phyloP scores from a whole-genome alignment of 2,329 filamentous ascomycete genomes.

The Paramyrothecium sp. region DNA sequence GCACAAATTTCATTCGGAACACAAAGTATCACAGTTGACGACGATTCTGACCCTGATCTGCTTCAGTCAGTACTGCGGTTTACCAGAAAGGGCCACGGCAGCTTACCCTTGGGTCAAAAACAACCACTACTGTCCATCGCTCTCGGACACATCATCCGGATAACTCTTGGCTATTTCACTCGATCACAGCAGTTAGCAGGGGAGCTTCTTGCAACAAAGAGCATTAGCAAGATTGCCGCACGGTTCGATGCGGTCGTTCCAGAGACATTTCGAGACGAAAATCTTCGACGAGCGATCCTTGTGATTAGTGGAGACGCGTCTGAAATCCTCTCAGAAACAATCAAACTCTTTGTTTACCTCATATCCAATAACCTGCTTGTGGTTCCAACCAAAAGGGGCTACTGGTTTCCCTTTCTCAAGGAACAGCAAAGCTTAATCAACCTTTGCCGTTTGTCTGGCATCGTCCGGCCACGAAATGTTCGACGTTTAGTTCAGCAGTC shows the following conservation, averaged over 20 bases:
- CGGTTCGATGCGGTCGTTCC: background rate
- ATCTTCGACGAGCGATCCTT: background rate
- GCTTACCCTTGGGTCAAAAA: background rate
- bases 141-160: background rate
- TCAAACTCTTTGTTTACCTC: background rate
- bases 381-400: background rate
- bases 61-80: background rate
- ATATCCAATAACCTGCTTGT: background rate
- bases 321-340: background rate
- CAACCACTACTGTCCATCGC: background rate
- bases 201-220: background rate
- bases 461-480: background rate
- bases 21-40: too few species aligned
- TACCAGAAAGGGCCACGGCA: background rate
- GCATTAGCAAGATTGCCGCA: background rate
- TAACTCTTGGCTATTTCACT: background rate
- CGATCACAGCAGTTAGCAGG: background rate
- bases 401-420: background rate
- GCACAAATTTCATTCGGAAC: too few species aligned
- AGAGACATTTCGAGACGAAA: background rate
- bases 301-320: background rate
- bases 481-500: background rate
- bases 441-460: background rate
- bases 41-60: background rate
- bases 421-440: background rate